phyloP scores from a whole-genome alignment of 2,329 filamentous ascomycete genomes.

The Lasiodiplodia sp. region DNA sequence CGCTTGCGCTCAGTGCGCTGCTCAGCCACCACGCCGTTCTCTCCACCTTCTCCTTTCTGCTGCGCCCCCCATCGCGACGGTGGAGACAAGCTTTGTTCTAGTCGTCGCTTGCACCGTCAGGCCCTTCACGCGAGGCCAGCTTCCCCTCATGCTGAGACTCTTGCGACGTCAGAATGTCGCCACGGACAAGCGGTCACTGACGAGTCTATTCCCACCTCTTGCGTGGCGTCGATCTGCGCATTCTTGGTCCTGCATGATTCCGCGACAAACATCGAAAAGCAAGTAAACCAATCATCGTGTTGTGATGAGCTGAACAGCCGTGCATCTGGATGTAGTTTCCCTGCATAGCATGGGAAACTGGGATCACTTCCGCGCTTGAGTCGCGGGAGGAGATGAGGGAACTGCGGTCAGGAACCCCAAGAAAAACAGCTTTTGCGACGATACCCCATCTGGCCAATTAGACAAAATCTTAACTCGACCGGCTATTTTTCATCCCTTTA shows the following conservation, averaged over 20 bases:
- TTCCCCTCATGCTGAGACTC: conserved; percentile 13
- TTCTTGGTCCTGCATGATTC: not conserved
- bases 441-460: not conserved
- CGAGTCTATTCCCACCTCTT: not conserved
- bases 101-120: not conserved
- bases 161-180: not conserved
- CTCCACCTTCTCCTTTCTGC: not conserved
- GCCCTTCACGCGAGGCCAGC: not conserved
- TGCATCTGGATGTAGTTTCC: not conserved
- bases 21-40: not conserved
- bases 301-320: not conserved
- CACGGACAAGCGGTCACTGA: not conserved
- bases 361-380: not conserved
- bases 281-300: not conserved
- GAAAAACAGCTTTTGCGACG: not conserved
- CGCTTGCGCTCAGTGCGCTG: not conserved
- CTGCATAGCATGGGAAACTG: not conserved
- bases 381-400: not conserved
- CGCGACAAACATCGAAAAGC: not conserved
- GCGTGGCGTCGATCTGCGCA: not conserved
- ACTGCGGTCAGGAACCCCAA: not conserved
- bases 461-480: not conserved
- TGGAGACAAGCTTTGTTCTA: not conserved
- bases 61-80: not conserved
- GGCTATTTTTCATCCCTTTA: not conserved